phyloP scores from a whole-genome alignment of 2,329 filamentous ascomycete species.

The Bipolaris cookei region DNA sequence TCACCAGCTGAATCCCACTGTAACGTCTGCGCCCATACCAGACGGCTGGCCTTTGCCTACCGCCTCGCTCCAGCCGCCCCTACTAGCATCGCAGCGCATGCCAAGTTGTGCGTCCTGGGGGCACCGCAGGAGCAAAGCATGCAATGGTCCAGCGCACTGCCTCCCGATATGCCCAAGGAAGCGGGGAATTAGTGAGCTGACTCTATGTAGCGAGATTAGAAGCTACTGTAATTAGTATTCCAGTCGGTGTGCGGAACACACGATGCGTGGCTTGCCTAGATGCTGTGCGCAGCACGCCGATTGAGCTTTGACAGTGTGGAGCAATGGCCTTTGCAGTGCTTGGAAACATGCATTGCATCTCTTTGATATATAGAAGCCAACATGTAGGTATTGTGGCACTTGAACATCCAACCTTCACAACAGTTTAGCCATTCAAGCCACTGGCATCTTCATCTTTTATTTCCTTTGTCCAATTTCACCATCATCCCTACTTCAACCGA shows the following conservation, averaged over 20 bases:
- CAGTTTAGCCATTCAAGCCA: conserved; percentile 14
- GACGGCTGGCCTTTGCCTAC: conserved; percentile 10
- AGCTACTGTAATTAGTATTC: conserved; percentile 21
- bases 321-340: conserved; percentile 16
- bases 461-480: conserved; percentile 19
- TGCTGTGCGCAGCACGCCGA: conserved; percentile 26
- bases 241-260: conserved; percentile 23
- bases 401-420: conserved; percentile 15
- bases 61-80: neutral
- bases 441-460: conserved; percentile 8
- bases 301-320: conserved; percentile 17
- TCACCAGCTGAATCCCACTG: conserved; percentile 22
- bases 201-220: conserved; percentile 27
- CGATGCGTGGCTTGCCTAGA: conserved; percentile 24
- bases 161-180: conserved; percentile 11
- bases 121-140: conserved; percentile 17
- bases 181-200: conserved; percentile 9
- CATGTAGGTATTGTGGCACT: conserved; percentile 3
- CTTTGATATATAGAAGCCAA: conserved; percentile 29
- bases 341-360: conserved; percentile 19
- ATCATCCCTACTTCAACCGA: conserved; percentile 11
- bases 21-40: conserved; percentile 7
- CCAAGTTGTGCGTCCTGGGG: conserved; percentile 9
- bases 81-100: conserved; percentile 12
- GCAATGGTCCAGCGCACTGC: conserved; percentile 19